A percentile compares a stretch with the other conserved stretches of the same genome.
These are phyloP conservation scores for Gamarada debralockiae DNA, from an alignment of 495 filamentous ascomycete genomes.

Conservation along the genomic window DNA sequence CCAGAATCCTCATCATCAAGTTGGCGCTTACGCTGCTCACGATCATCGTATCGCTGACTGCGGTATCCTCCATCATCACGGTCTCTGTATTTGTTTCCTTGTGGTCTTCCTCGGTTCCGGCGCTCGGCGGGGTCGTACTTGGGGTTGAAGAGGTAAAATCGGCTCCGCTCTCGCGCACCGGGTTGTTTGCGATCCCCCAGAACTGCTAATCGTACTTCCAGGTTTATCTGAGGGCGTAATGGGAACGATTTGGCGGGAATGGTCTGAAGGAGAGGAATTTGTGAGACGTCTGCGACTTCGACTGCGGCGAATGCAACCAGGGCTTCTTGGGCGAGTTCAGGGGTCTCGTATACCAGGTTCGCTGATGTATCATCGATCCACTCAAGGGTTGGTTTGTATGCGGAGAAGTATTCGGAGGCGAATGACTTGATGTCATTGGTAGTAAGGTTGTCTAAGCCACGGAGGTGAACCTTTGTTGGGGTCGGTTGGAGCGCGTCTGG, in stretches of 20 bases:
- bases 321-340: conserved; percentile 67
- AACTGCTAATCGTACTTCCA: conserved; percentile 72
- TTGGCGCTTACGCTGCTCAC: conserved; percentile 46
- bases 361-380: conserved; percentile 96
- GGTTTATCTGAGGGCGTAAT: conserved; percentile 60
- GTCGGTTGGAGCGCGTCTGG: conserved; percentile 27
- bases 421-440: conserved; percentile 74
- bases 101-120: conserved; percentile 39
- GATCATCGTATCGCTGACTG: conserved; percentile 52
- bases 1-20: conserved; percentile 35
- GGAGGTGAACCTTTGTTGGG: conserved; percentile 71
- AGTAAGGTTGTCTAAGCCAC: conserved; percentile 76
- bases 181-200: conserved; percentile 72
- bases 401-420: conserved; percentile 50
- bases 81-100: conserved; percentile 47
- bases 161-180: conserved; percentile 72
- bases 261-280: conserved; percentile 39
- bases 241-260: conserved; percentile 56
- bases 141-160: conserved; percentile 88
- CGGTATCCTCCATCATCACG: conserved; percentile 55
- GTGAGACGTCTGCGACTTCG: conserved; percentile 36
- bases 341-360: conserved; percentile 71
- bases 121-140: conserved; percentile 81
- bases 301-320: conserved; percentile 57
- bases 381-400: conserved; percentile 58